phyloP scores from a whole-genome alignment of 2,329 filamentous ascomycete genomes.

The Cercospora sp. region DNA sequence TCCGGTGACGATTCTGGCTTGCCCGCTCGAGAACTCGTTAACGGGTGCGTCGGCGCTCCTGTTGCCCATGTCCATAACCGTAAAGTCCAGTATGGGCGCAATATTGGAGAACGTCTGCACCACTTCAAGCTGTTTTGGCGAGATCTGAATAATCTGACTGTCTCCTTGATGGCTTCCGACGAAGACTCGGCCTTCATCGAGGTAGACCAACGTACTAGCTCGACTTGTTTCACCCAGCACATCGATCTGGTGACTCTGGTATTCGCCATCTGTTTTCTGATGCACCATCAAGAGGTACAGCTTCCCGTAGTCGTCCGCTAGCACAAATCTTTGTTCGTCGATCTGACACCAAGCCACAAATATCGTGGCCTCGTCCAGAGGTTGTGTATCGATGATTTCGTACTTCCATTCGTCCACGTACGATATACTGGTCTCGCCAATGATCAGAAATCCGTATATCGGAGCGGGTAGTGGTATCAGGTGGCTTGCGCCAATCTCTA shows the following conservation, averaged over 20 bases:
- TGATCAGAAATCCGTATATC: conserved; percentile 51
- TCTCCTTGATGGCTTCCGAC: conserved; percentile 92
- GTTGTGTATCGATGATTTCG: conserved; percentile 64
- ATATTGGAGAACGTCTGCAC: conserved; percentile 81
- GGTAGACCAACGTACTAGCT: conserved; percentile 75
- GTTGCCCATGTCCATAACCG: conserved; percentile 93
- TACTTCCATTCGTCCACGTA: conserved; percentile 77
- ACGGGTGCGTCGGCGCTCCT: conserved; percentile 74
- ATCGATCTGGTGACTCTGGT: conserved; percentile 71
- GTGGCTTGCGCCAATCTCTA: conserved; percentile 62
- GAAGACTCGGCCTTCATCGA: conserved; percentile 73
- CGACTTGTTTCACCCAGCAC: conserved; percentile 69
- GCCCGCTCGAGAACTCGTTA: conserved; percentile 91
- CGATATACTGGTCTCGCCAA: conserved; percentile 67
- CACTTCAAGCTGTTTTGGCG: conserved; percentile 60
- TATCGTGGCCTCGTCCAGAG: conserved; percentile 72
- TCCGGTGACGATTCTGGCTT: conserved; percentile 88
- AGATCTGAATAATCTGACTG: conserved; percentile 73
- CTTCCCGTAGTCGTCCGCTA: conserved; percentile 87
- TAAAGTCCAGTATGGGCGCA: conserved; percentile 88
- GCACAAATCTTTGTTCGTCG: conserved; percentile 77
- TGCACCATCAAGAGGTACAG: conserved; percentile 82
- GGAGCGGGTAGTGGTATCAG: conserved; percentile 62
- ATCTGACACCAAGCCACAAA: conserved; percentile 91
- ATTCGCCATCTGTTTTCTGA: conserved; percentile 62